phyloP scores from a whole-genome alignment of 805 yeast species.

The Candida pseudoglaebosa region DNA sequence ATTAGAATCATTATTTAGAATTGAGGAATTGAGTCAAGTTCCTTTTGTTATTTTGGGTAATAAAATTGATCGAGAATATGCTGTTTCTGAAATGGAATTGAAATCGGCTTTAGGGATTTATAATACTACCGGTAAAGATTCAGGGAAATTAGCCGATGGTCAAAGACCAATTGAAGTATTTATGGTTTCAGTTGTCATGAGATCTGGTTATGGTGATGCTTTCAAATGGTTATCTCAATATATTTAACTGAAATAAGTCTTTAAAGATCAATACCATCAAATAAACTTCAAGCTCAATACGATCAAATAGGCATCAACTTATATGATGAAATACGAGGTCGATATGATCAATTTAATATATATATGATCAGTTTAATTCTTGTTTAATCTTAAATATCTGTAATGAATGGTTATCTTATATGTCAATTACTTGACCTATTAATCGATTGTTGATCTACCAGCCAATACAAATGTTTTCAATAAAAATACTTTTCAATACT shows the following conservation, averaged over 20 bases:
- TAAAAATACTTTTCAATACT: no score
- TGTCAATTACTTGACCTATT: no score
- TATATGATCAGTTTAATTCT: no score
- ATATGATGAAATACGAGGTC: no score
- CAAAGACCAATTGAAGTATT: slow-evolving; percentile 92
- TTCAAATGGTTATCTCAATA: slow-evolving; percentile 98
- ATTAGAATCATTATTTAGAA: slow-evolving; percentile 86
- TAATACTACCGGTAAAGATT: slow-evolving; percentile 77
- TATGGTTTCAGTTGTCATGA: slow-evolving; percentile 98
- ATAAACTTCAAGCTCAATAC: no score
- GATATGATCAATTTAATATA: no score
- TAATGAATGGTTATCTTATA: no score
- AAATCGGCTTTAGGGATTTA: slow-evolving; percentile 85
- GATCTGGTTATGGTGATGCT: slow-evolving; percentile 98
- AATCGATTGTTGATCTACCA: no score
- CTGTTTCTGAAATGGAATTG: slow-evolving; percentile 92
- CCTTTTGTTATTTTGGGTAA: slow-evolving; percentile 95
- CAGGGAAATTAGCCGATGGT: slow-evolving; percentile 62
- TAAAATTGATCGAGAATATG: slow-evolving; percentile 91
- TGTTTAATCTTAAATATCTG: no score
- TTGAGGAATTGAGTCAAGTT: slow-evolving; percentile 84
- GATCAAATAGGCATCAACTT: no score
- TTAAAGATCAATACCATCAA: no score
- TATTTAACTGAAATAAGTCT: slow-evolving; percentile 63
- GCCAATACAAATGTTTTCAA: no score